phyloP scores from a whole-genome alignment of 805 yeast genomes.

The Candida hispaniensis region DNA sequence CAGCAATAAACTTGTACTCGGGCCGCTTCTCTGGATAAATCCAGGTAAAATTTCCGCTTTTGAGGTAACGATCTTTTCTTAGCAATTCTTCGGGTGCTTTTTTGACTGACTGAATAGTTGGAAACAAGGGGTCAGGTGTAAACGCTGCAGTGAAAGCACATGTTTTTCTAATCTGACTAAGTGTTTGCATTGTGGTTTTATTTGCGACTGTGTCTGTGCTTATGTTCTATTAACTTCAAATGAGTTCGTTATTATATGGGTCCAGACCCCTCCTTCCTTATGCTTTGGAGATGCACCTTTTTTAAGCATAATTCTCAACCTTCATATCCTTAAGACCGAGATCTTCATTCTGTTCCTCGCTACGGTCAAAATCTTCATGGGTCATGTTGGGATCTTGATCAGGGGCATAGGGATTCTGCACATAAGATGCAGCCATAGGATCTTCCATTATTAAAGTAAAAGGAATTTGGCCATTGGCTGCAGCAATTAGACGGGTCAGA shows the following conservation, averaged over 20 bases:
- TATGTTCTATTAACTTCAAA: no score
- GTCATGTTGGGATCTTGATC: slow-evolving; percentile 95
- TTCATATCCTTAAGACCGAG: slow-evolving; percentile 55
- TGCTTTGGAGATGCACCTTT: no score
- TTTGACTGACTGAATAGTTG: slow-evolving; percentile 31
- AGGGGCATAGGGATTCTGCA: slow-evolving; percentile 98
- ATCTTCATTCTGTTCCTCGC: slow-evolving; percentile 80
- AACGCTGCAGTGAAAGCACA: slow-evolving; percentile 17
- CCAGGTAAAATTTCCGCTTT: slow-evolving; percentile 63
- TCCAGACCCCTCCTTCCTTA: no score
- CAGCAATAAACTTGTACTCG: slow-evolving; percentile 38
- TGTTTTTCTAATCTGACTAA: slow-evolving; percentile 10
- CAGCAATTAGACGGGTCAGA: slow-evolving; percentile 62
- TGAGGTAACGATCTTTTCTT: slow-evolving; percentile 42
- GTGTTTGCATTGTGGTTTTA: slow-evolving; percentile 2
- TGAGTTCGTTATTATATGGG: no score
- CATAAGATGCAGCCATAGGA: slow-evolving; percentile 89
- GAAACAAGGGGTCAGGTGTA: slow-evolving; percentile 32
- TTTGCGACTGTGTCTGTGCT: no score
- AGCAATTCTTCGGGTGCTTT: slow-evolving; percentile 29
- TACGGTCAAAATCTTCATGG: slow-evolving; percentile 83
- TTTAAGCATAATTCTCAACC: slow-evolving; percentile 23
- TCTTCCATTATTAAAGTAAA: slow-evolving; percentile 87
- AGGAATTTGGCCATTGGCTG: slow-evolving; percentile 66
- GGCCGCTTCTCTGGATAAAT: slow-evolving; percentile 54